Conservation (phyloP, 257 asterid genomes). For the Solanum pennellii region DNA sequence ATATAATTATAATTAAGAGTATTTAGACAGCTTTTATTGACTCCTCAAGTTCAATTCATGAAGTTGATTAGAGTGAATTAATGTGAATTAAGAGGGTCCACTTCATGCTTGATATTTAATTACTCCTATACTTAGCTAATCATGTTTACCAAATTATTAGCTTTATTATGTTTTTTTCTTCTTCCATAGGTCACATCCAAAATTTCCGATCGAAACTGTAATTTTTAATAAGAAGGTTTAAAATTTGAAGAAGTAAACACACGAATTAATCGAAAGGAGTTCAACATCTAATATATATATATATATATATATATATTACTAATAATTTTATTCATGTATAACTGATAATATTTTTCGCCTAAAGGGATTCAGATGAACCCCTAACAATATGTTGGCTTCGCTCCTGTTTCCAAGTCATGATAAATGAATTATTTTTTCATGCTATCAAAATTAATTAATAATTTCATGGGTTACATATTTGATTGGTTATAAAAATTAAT, state of each 20-base stretch:
- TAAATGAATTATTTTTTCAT: background rate
- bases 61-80: background rate
- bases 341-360: no score
- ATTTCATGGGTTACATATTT: background rate
- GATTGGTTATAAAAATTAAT: background rate
- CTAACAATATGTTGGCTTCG: no score
- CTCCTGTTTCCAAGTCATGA: no score
- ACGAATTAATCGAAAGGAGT: no score
- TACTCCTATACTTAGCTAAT: background rate
- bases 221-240: no score
- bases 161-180: background rate
- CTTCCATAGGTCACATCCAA: background rate
- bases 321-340: no score
- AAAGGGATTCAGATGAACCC: no score
- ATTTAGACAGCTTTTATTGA: background rate
- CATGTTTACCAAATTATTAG: background rate
- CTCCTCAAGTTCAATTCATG: background rate
- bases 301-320: no score
- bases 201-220: background rate
- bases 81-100: background rate
- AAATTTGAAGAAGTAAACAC: no score
- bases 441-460: background rate
- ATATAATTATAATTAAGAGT: background rate
- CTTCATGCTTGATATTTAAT: background rate
- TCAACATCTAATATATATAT: no score